Base-by-base conservation (phyloP, 495 filamentous ascomycete species). In the Jackrogersella minutella region DNA sequence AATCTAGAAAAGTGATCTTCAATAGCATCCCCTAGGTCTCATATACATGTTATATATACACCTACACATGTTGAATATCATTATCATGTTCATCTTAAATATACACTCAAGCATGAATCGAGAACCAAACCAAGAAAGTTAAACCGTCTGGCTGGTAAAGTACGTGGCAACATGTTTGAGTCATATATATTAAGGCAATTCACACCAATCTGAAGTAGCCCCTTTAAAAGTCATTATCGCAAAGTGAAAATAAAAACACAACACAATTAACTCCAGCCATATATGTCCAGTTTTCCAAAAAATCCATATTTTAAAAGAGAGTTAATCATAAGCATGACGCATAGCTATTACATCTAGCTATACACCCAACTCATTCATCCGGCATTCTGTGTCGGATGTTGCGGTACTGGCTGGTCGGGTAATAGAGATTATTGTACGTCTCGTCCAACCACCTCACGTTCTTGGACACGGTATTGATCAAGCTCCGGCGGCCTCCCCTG, bases 381-480 rank as follows among this genome's bases (percentile, higher is more conserved):
- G 77, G 74, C 76, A 84, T 72, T 3, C 88, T 84, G 31, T 74
- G 71, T 61, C 79, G 78, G 63, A 93, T 74, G 70, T 93, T 94
- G 49, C 86, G 86, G 73, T 89, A 93, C 77, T 87, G 86, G 66
- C 88, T 91, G 21, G 80, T 85, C 22, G 90, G 89, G 71, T 86
- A 93, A 1, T 69, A 49, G 24, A 93, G 70, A 58, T 82, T 81
- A 66, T 94, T 94, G 28, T 70, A 58, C n/a, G 77, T 81, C 57
- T 77, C 76, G 41, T 93, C 90, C 68, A 92, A 72, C 16, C 69
- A 74, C 5, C 71, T 73, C 41, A 80, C 65, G 26, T 84, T 81
- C 46, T 81, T 80, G 13, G 87, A 84, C 58, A 90, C 78, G 7
- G 82, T 86, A 19, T 79, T 80, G 40, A 94, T 85, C 76, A 93